phyloP scores from a whole-genome alignment of 2,329 filamentous ascomycete species.

The Penicillium capsulatum region DNA sequence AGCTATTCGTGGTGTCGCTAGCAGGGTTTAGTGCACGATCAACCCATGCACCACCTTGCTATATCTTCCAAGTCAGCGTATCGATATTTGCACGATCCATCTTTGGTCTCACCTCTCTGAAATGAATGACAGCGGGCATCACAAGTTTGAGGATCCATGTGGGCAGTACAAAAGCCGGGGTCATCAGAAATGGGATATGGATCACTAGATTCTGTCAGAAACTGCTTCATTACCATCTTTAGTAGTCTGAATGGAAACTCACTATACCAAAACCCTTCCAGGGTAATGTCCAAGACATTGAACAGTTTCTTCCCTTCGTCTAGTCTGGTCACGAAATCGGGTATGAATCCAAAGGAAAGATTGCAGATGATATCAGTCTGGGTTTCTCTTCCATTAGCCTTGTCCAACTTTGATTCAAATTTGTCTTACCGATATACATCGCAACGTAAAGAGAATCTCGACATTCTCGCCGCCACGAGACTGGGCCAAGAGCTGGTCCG shows the following conservation, averaged over 20 bases:
- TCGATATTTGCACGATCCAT: too few relatives aligned
- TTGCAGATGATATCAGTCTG: conserved; percentile 5
- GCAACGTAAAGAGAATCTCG: conserved; percentile 1
- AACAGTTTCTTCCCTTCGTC: neutral
- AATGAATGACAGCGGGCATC: neutral
- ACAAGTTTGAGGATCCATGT: neutral
- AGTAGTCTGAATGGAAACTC: neutral
- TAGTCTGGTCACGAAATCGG: neutral
- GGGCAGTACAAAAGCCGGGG: neutral
- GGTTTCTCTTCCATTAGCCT: too few relatives aligned
- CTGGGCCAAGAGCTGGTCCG: neutral
- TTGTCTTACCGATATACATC: conserved; percentile 4
- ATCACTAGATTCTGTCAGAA: neutral
- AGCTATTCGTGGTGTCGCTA: too few relatives aligned
- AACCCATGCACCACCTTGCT: too few relatives aligned
- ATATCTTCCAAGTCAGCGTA: neutral
- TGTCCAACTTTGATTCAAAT: too few relatives aligned
- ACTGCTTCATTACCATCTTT: too few relatives aligned
- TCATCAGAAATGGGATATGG: conserved; percentile 2
- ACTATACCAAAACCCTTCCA: conserved; percentile 4
- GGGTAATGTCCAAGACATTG: conserved; percentile 1
- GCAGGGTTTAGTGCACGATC: too few relatives aligned
- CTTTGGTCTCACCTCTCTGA: neutral
- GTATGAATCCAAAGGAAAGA: conserved; percentile 1
- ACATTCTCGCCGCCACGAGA: conserved; percentile 1